Conservation (phyloP, 805 yeast genomes). For the Lipomyces anomalus region DNA sequence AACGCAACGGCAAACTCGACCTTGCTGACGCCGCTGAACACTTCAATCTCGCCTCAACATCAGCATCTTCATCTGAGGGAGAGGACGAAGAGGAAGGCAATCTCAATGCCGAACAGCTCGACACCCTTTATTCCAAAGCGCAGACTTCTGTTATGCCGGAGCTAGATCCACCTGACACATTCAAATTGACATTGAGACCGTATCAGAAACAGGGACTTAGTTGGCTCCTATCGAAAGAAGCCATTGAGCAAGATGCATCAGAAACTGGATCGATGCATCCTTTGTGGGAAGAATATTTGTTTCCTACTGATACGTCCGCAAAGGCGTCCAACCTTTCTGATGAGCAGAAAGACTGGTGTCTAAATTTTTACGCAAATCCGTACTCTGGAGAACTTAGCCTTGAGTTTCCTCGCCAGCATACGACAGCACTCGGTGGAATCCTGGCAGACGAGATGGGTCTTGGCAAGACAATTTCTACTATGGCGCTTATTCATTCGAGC, state of each 20-base stretch:
- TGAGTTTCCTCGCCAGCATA: slow-evolving; percentile 52
- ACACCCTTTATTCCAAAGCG: slow-evolving; percentile 66
- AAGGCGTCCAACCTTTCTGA: no score
- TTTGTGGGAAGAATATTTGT: slow-evolving; percentile 63
- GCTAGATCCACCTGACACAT: slow-evolving; percentile 51
- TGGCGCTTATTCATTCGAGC: slow-evolving; percentile 62
- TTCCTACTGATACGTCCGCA: neutral
- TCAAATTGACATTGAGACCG: slow-evolving; percentile 55
- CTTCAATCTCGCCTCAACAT: slow-evolving; percentile 14
- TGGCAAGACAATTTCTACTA: slow-evolving; percentile 84
- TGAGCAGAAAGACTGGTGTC: slow-evolving; percentile 10
- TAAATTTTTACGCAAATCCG: slow-evolving; percentile 64
- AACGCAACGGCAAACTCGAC: slow-evolving; percentile 11
- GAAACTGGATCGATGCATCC: slow-evolving; percentile 66
- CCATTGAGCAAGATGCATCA: slow-evolving; percentile 31
- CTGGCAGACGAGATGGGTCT: slow-evolving; percentile 93
- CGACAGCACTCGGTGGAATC: slow-evolving; percentile 71
- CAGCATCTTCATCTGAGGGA: slow-evolving; percentile 6
- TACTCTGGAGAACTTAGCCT: slow-evolving; percentile 74
- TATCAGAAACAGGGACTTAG: slow-evolving; percentile 68
- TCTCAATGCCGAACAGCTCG: slow-evolving; percentile 66
- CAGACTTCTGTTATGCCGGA: slow-evolving; percentile 58
- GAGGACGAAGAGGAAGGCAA: slow-evolving; percentile 33
- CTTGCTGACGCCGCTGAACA: slow-evolving; percentile 22
- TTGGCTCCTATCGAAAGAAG: slow-evolving; percentile 33